Conservation (phyloP, 2,329 filamentous ascomycete genomes). For the Xylariales sp. region DNA sequence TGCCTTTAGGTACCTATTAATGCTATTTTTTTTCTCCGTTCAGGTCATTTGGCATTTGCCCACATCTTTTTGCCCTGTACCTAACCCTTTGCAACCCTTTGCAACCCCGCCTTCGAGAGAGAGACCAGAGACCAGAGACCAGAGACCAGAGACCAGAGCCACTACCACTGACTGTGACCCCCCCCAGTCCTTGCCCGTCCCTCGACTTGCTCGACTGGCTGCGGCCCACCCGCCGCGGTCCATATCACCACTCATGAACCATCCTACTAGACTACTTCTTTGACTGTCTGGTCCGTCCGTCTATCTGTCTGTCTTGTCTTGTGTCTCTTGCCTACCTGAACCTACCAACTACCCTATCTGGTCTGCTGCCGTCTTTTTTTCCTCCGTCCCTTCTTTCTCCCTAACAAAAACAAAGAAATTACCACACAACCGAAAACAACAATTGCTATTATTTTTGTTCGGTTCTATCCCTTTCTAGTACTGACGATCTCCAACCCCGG, state of each 20-base stretch:
- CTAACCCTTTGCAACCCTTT: constrained; percentile 18
- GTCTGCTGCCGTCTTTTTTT: constrained; percentile 21
- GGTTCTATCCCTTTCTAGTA: constrained; percentile 26
- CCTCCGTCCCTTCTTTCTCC: background rate
- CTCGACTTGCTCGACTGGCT: constrained; percentile 26
- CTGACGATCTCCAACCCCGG: constrained; percentile 22
- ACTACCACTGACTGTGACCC: no score
- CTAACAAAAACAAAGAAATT: background rate
- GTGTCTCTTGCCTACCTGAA: constrained; percentile 13
- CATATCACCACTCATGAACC: constrained; percentile 26
- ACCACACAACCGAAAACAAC: background rate
- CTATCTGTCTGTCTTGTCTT: background rate
- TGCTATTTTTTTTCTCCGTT: constrained; percentile 21
- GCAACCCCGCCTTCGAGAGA: constrained; percentile 38
- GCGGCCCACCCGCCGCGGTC: constrained; percentile 25
- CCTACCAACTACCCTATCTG: constrained; percentile 27
- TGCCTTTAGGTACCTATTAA: no score
- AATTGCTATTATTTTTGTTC: constrained; percentile 22
- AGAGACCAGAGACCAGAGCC: no score
- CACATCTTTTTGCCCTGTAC: constrained; percentile 35
- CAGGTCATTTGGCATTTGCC: constrained; percentile 35
- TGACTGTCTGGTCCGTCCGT: background rate
- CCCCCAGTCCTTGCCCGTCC: background rate
- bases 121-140: no score
- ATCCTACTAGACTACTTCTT: background rate